Evolutionary conservation across 1,284 basidiomycete genomes (phyloP).

Genomic region (Leccinum insigne): DNA sequence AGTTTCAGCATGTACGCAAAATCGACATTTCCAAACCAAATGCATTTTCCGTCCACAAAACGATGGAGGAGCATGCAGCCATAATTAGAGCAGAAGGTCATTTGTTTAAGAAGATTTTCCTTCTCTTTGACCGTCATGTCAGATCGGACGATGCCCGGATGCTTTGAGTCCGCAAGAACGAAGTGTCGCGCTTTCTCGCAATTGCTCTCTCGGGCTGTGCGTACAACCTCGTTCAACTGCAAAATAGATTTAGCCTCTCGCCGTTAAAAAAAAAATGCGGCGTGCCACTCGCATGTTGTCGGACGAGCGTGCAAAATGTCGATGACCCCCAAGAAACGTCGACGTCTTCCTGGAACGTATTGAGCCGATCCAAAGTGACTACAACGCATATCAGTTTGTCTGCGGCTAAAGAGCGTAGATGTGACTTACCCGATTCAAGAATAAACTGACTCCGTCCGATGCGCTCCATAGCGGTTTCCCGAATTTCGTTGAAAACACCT

Average conservation of each 20-base stretch:
- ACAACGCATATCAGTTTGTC: background rate
- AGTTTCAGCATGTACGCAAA: background rate
- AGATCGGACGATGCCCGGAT: background rate
- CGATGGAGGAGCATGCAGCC: background rate
- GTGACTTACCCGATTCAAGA: background rate
- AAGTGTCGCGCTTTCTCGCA: background rate
- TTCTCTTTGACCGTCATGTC: background rate
- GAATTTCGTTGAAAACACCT: background rate
- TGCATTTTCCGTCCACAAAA: background rate
- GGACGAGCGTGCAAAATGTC: background rate
- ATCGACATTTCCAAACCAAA: background rate
- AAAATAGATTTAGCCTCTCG: background rate
- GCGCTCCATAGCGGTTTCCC: background rate
- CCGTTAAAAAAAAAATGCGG: background rate
- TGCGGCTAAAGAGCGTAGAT: background rate
- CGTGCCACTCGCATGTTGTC: background rate
- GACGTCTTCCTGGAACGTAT: background rate
- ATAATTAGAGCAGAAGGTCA: background rate
- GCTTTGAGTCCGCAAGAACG: background rate
- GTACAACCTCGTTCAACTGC: background rate
- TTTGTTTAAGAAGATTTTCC: background rate
- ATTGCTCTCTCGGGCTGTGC: background rate
- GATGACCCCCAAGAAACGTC: background rate
- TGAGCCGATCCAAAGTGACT: background rate
- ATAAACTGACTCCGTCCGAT: background rate